Conservation (phyloP, 2,329 filamentous ascomycete species). For the Pseudogymnoascus verrucosus region DNA sequence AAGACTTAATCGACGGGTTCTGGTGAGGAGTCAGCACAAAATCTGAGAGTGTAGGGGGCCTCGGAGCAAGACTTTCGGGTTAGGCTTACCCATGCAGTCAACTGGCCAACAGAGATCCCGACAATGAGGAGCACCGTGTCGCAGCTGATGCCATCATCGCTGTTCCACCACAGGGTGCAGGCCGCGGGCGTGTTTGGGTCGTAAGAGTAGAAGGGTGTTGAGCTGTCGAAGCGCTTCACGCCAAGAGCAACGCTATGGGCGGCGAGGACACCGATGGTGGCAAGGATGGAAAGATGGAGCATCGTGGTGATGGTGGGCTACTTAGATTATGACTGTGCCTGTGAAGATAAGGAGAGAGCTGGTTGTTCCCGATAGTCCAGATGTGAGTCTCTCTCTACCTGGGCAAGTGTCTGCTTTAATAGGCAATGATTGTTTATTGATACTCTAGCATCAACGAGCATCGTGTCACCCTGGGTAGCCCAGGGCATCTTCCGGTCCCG, state of each 20-base stretch:
- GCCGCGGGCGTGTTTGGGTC: constrained; percentile 3
- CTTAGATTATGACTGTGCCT: too few species aligned
- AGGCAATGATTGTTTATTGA: too few species aligned
- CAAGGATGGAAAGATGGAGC: neutral
- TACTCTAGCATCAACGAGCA: too few species aligned
- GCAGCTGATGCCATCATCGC: constrained; percentile 12
- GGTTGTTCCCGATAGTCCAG: too few species aligned
- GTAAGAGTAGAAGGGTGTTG: neutral
- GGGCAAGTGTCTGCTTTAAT: too few species aligned
- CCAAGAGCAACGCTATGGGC: neutral
- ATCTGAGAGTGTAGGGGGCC: neutral
- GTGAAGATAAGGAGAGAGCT: too few species aligned
- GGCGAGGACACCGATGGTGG: neutral
- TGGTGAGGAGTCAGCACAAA: neutral
- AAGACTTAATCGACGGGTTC: constrained; percentile 6
- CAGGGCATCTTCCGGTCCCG: too few species aligned
- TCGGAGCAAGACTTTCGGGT: neutral
- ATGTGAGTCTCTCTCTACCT: too few species aligned
- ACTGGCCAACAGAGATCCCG: neutral
- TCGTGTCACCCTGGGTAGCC: too few species aligned
- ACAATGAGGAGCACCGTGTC: constrained; percentile 10
- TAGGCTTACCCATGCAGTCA: neutral
- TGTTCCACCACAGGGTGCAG: constrained; percentile 13
- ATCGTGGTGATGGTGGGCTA: neutral
- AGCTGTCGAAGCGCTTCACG: neutral